A percentile compares a stretch with the other conserved stretches of the same genome.
Conservation (phyloP, 441 rosid genomes). For the Mallotus repandus region DNA sequence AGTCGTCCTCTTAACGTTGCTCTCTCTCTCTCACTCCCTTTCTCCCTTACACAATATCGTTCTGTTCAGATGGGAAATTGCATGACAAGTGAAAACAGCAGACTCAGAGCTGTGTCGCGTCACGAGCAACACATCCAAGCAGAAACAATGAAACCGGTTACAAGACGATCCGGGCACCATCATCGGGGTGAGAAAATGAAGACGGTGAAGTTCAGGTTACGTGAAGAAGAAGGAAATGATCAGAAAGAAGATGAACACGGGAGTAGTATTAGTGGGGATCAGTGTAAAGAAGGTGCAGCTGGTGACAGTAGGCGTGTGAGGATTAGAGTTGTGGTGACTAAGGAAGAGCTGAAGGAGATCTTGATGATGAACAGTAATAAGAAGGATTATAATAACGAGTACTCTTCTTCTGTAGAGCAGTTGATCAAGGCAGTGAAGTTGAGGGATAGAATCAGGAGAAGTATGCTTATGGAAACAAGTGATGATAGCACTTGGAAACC, state of each 20-base stretch:
- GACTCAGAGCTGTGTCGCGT: not conserved
- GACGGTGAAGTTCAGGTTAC: not conserved
- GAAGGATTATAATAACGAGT: slow-evolving; percentile 18
- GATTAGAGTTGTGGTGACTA: slow-evolving; percentile 58
- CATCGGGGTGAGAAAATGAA: not conserved
- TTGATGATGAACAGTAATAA: slow-evolving; percentile 25
- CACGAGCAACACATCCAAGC: not conserved
- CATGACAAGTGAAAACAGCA: not conserved
- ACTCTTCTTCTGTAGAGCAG: slow-evolving; percentile 36
- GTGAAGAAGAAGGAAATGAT: not conserved
- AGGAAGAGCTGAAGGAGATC: slow-evolving; percentile 52
- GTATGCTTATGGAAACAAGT: slow-evolving; percentile 8
- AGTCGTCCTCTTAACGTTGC: not conserved
- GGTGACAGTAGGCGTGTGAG: slow-evolving; percentile 35
- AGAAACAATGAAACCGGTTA: not conserved
- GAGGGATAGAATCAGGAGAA: slow-evolving; percentile 24
- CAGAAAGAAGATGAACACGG: not conserved
- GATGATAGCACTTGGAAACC: slow-evolving; percentile 48
- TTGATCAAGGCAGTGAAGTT: slow-evolving; percentile 41
- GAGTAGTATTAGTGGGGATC: no score
- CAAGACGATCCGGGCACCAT: not conserved
- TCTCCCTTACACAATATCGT: no score
- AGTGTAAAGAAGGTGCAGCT: not conserved
- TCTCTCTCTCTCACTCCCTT: slow-evolving; percentile 8
- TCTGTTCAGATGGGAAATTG: slow-evolving; percentile 47